Conservation (phyloP, 768 basidiomycete species). For the Tulasnella sp. region DNA sequence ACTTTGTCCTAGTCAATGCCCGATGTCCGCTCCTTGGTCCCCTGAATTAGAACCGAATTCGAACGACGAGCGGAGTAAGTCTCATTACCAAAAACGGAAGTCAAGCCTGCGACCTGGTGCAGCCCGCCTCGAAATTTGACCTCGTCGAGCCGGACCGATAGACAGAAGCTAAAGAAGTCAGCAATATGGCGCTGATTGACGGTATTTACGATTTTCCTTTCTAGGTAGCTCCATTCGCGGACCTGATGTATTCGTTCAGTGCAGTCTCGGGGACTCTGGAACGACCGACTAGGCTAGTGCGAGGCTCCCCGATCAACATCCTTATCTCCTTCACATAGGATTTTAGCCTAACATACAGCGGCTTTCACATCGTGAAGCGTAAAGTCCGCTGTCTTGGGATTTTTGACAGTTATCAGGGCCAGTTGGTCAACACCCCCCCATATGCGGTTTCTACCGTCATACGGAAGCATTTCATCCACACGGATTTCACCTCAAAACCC, state of each 20-base stretch:
- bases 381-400: not conserved
- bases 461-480: not conserved
- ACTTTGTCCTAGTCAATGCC: too few relatives aligned
- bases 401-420: not conserved
- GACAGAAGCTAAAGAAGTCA: not conserved
- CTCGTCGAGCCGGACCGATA: not conserved
- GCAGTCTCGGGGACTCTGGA: not conserved
- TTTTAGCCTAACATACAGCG: not conserved
- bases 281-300: not conserved
- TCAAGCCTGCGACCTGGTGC: not conserved
- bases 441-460: not conserved
- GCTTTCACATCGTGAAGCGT: not conserved
- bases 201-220: not conserved
- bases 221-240: not conserved
- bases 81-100: not conserved
- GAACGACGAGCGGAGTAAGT: too few relatives aligned
- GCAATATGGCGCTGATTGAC: not conserved
- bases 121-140: not conserved
- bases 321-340: not conserved
- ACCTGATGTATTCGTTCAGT: not conserved
- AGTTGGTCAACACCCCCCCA: not conserved
- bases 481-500: not conserved
- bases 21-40: too few relatives aligned
- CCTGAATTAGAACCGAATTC: too few relatives aligned
- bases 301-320: not conserved